A percentile compares a stretch with the other conserved stretches of the same genome.
Evolutionary conservation across 2,329 filamentous ascomycete genomes (phyloP).

Genomic region (Hirsutella rhossiliensis): DNA sequence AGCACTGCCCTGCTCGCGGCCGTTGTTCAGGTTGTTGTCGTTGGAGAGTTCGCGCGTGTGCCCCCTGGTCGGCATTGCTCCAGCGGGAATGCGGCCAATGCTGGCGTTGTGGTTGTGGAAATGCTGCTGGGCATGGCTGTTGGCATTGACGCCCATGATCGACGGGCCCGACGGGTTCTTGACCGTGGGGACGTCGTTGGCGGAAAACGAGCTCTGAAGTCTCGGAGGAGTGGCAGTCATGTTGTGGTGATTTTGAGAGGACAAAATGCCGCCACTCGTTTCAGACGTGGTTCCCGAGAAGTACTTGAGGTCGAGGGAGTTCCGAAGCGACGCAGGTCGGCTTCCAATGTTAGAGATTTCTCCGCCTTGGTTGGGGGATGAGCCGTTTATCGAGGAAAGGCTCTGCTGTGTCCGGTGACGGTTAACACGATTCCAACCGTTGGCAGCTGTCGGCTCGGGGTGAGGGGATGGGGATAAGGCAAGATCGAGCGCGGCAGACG

Average conservation of each 20-base stretch:
- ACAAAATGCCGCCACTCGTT: slow-evolving; percentile 22
- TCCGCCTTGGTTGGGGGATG: slow-evolving; percentile 26
- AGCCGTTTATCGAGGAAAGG: slow-evolving; percentile 33
- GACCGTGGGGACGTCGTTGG: slow-evolving; percentile 76
- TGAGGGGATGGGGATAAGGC: slow-evolving; percentile 57
- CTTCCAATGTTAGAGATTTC: slow-evolving; percentile 35
- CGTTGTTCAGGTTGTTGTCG: slow-evolving; percentile 27
- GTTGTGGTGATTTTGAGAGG: slow-evolving; percentile 35
- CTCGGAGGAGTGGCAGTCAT: slow-evolving; percentile 54
- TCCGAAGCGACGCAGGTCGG: slow-evolving; percentile 37
- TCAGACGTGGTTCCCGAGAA: slow-evolving; percentile 33
- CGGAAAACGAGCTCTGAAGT: slow-evolving; percentile 79
- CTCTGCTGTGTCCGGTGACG: slow-evolving; percentile 58
- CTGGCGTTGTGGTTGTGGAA: slow-evolving; percentile 72
- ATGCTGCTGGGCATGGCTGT: slow-evolving; percentile 50
- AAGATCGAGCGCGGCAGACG: slow-evolving; percentile 70
- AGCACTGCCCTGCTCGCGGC: slow-evolving; percentile 31
- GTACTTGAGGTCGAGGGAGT: slow-evolving; percentile 46
- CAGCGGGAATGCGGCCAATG: slow-evolving; percentile 65
- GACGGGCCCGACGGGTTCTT: slow-evolving; percentile 51
- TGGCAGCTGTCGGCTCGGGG: slow-evolving; percentile 35
- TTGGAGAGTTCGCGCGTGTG: slow-evolving; percentile 62
- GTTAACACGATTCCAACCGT: slow-evolving; percentile 48
- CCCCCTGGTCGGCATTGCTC: slow-evolving; percentile 46
- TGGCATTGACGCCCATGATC: slow-evolving; percentile 31